These are phyloP conservation scores for Danielia reshetovae DNA, from an alignment of 805 yeast species.

Conservation along the genomic window DNA sequence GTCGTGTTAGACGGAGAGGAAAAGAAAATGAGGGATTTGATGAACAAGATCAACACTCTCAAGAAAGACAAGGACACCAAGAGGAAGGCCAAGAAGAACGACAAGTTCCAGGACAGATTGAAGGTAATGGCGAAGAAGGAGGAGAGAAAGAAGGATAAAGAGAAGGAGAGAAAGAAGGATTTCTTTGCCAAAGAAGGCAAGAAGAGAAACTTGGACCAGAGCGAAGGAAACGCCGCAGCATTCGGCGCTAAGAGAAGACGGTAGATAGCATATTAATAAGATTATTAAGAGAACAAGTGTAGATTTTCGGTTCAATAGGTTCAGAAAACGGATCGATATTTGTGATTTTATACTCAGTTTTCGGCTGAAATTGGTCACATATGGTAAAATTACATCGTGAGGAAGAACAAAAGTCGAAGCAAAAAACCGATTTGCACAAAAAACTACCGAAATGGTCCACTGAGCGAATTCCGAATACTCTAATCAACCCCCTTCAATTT, in stretches of 20 bases:
- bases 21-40: slow-evolving; percentile 84
- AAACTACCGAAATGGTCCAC: no score
- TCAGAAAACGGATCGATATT: no score
- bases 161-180: slow-evolving; percentile 82
- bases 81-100: slow-evolving; percentile 67
- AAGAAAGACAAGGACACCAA: slow-evolving; percentile 81
- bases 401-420: no score
- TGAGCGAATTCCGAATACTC: no score
- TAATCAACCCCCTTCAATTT: no score
- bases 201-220: slow-evolving; percentile 45
- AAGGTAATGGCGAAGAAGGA: slow-evolving; percentile 75
- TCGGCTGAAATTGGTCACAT: no score
- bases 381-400: no score
- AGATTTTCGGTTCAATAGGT: no score
- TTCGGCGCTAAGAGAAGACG: slow-evolving; percentile 32
- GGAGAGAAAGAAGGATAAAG: slow-evolving; percentile 67
- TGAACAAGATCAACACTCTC: slow-evolving; percentile 82
- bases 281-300: no score
- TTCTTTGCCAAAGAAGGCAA: slow-evolving; percentile 70
- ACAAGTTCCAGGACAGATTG: slow-evolving; percentile 68
- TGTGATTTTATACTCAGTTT: no score
- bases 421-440: no score
- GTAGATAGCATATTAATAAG: slow-evolving; percentile 6
- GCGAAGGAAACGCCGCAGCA: slow-evolving; percentile 27
- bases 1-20: slow-evolving; percentile 91